These are phyloP conservation scores for Viridothelium virens DNA, from an alignment of 495 filamentous ascomycete genomes.

Conservation along the genomic window DNA sequence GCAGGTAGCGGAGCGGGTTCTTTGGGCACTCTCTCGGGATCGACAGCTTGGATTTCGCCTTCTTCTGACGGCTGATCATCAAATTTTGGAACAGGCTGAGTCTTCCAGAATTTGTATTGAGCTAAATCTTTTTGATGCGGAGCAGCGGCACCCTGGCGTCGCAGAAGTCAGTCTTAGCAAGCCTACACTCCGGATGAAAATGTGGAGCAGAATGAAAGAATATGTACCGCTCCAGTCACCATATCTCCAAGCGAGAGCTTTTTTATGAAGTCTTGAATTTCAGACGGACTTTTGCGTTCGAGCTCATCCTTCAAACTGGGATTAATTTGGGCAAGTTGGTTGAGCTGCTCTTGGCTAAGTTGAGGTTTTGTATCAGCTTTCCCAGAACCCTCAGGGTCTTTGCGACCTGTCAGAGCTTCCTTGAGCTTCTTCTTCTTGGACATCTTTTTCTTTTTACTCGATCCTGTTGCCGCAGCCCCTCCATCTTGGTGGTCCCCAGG, in stretches of 20 bases:
- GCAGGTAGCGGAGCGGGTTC: slow-evolving; percentile 58
- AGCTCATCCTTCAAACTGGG: slow-evolving; percentile 53
- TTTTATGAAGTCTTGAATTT: slow-evolving; percentile 55
- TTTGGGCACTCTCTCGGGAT: slow-evolving; percentile 65
- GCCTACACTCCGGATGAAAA: slow-evolving; percentile 22
- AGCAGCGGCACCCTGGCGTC: slow-evolving; percentile 41
- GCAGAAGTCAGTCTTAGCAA: not conserved
- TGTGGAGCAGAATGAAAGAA: not conserved
- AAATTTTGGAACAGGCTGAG: slow-evolving; percentile 87
- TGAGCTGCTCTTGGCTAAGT: slow-evolving; percentile 31
- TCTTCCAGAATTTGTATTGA: slow-evolving; percentile 96
- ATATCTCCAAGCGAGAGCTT: slow-evolving; percentile 69
- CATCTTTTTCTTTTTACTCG: slow-evolving; percentile 39
- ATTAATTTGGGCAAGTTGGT: slow-evolving; percentile 49
- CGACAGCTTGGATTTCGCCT: slow-evolving; percentile 61
- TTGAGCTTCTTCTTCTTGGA: slow-evolving; percentile 41
- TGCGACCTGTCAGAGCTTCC: slow-evolving; percentile 24
- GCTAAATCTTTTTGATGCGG: slow-evolving; percentile 95
- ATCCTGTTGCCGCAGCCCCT: not conserved
- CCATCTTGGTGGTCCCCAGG: slow-evolving; percentile 16
- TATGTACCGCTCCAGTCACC: slow-evolving; percentile 53
- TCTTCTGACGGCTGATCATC: slow-evolving; percentile 40
- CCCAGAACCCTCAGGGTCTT: not conserved
- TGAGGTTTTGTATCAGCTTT: slow-evolving; percentile 10
- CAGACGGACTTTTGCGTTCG: slow-evolving; percentile 32